Base-by-base conservation (phyloP, 345 rosid genomes). In the Raphanus raphanistrum region DNA sequence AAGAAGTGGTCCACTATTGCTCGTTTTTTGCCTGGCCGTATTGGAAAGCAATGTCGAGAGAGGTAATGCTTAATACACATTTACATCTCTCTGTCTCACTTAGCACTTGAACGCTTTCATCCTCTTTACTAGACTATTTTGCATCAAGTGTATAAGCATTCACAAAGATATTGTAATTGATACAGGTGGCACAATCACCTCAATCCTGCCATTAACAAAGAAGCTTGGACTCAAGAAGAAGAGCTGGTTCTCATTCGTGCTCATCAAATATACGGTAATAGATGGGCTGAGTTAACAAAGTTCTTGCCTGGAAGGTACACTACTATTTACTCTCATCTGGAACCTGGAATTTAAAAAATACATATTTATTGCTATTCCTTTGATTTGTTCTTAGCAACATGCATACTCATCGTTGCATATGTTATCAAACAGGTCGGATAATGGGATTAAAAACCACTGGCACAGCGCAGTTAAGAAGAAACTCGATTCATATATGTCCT, bases 141-240 rank as follows among this genome's bases (percentile, higher is more conserved):
- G 31, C 52, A 58, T 52, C 28, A 28, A 12, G 15, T 57, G 73
- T 58, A 32, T 80, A 63, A 28, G 70, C 35, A 73, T 70, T 74
- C 68, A 59, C 69, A 67, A 33, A 6, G 61, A 32, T 32, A 32
- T 32, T 5, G 6, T 32, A 32, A 32, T 32, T 32, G 35, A 32
- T 77, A 63, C 73, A 96, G 99, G 94, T 96, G 99, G 98, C 99
- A 91, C 84, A 96, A 96, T 86, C 99, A 96, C 82, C 93, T 93
- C 72, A 96, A 96, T 86, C 99, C 99, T 67, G 83, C 84, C 52
- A 96, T 96, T 81, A 96, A 91, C 81, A 96, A 90, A 68, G 97
- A 96, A 84, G 99, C 99, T 59, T 96, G 99, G 99, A 92, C 97
- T 76, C 98, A 93, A 79, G 93, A 96, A 80, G 99, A 96, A 84